Base-by-base conservation (phyloP, 2,329 filamentous ascomycete genomes). In the Penicillium glabrum region DNA sequence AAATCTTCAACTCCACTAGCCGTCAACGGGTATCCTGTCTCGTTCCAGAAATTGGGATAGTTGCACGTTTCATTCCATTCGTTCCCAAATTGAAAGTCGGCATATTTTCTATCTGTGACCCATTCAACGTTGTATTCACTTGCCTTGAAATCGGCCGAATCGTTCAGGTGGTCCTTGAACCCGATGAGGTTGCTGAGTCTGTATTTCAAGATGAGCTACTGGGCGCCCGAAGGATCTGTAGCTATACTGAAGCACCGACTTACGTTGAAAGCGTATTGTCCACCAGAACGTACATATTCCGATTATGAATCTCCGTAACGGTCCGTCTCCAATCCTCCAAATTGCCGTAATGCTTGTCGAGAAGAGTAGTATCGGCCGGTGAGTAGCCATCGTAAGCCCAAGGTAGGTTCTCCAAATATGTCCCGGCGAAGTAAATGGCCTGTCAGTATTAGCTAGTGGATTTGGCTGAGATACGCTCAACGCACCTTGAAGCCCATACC, bases 211-310 rank as follows among this genome's bases (percentile, higher is more conserved):
- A 4, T 23, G 23, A 23, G 23, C 23, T 2, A 2, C 23, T 23
- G 4, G 23, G 3, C 23, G 4, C 3, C 23, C 4, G 23, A 23
- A 3, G 2, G 2, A 23, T 23, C 3, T 10, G 13, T 14, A 7
- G 14, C n/a, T 10, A 33, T 24, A 5, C 5, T 24, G 24, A 5
- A 5, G 4, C 4, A 24, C 41, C 9, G 3, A 72, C 79, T 75
- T 72, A 81, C 76, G 86, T 88, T 46, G 83, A 80, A 68, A 88
- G 80, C 2, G 86, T 88, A 65, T 88, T 88, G 67, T 88, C 86
- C 57, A 88, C 71, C 29, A 89, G 74, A 37, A 88, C 83, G 72
- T 87, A 87, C 85, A 89, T 88, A 51, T 79, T 82, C 26, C 83
- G 78, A 2, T 72, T 70, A 64, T 89, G 86, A n/a, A 88, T 85